These are phyloP conservation scores for Alloteropsis semialata DNA, from an alignment of 176 grass and related monocot species.

Conservation along the genomic window DNA sequence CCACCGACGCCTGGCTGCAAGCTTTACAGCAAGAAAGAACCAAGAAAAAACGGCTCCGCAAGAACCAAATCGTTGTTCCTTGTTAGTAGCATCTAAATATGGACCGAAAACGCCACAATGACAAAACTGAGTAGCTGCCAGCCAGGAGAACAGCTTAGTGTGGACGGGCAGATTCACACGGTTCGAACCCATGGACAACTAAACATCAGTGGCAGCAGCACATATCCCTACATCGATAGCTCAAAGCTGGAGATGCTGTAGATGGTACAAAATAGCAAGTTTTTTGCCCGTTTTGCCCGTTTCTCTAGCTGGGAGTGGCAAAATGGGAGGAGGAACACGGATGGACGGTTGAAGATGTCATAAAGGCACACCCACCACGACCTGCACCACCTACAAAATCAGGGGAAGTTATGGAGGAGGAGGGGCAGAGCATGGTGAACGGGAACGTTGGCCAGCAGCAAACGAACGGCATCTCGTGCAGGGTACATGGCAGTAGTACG, in stretches of 20 bases:
- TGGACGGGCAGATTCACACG: constrained; percentile 1
- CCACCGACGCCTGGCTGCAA: constrained; percentile 25
- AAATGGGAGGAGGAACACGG: neutral
- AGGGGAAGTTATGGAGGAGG: constrained; percentile 26
- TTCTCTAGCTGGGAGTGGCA: constrained; percentile 9
- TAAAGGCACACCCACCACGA: constrained; percentile 35
- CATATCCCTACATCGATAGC: neutral
- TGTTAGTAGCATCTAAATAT: neutral
- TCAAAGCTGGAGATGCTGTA: neutral
- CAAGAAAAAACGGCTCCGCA: neutral
- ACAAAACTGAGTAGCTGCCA: neutral
- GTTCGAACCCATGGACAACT: neutral
- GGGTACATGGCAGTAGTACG: neutral
- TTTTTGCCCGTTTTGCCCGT: constrained; percentile 1
- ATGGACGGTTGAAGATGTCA: constrained; percentile 12
- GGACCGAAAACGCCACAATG: neutral
- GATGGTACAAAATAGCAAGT: neutral
- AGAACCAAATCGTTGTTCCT: neutral
- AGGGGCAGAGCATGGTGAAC: constrained; percentile 5
- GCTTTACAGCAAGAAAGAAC: neutral
- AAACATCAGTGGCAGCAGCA: neutral
- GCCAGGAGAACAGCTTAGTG: neutral
- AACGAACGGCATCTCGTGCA: constrained; percentile 39
- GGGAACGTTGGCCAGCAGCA: constrained; percentile 4
- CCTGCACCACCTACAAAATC: constrained; percentile 36